Evolutionary conservation across 1,284 basidiomycete genomes (phyloP).

Genomic region (Athelia sp.): DNA sequence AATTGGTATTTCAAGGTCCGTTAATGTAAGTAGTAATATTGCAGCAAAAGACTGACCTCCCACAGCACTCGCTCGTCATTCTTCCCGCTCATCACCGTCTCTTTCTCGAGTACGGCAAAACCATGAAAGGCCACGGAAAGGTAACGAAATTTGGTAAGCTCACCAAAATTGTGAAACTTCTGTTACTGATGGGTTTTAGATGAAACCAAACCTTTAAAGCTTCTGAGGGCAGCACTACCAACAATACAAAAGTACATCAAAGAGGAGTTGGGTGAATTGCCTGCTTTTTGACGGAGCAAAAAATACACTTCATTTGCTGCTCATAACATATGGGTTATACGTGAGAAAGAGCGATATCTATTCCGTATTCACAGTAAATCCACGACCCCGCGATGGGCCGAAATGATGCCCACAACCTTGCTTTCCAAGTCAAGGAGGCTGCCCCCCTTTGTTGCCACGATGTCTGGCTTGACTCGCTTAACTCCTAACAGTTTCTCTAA

Average conservation of each 20-base stretch:
- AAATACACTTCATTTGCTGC: no score
- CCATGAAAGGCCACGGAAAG: constrained; percentile 55
- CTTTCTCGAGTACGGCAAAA: constrained; percentile 42
- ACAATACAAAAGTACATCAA: constrained; percentile 49
- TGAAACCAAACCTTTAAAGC: constrained; percentile 55
- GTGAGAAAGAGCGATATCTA: no score
- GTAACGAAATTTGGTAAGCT: constrained; percentile 49
- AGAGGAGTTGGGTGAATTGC: not conserved
- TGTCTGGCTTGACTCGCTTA: constrained; percentile 35
- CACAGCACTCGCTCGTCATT: constrained; percentile 62
- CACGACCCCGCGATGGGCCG: constrained; percentile 35
- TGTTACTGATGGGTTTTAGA: constrained; percentile 29
- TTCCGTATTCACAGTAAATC: constrained; percentile 38
- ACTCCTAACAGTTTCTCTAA: constrained; percentile 56
- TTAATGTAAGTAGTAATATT: constrained; percentile 1
- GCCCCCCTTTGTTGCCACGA: constrained; percentile 60
- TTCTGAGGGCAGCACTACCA: constrained; percentile 58
- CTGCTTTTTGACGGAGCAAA: no score
- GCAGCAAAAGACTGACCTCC: constrained; percentile 2
- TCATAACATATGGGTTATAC: no score
- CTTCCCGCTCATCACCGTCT: constrained; percentile 54
- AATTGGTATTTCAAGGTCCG: constrained; percentile 63
- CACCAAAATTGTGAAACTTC: constrained; percentile 5
- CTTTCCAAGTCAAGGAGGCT: constrained; percentile 50
- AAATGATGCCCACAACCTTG: constrained; percentile 59